These are phyloP conservation scores for Bondarzewia mesenterica DNA, from an alignment of 1,284 basidiomycete species.

Conservation along the genomic window DNA sequence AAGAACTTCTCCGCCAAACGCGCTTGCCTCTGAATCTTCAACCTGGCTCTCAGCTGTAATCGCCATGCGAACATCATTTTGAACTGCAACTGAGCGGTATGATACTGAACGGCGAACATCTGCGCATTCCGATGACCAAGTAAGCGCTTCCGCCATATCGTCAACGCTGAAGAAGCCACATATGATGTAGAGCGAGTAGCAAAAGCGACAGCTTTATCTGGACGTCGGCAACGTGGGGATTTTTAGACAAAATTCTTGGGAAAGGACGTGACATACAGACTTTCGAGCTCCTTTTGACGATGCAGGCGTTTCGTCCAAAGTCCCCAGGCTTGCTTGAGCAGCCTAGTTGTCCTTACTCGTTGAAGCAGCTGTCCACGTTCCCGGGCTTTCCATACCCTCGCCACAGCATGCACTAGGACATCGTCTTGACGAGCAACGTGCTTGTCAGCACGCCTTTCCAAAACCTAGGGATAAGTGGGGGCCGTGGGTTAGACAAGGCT, in stretches of 20 bases:
- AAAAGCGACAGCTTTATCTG: constrained; percentile 39
- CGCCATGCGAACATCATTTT: constrained; percentile 52
- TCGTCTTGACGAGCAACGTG: constrained; percentile 55
- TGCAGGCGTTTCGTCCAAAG: constrained; percentile 47
- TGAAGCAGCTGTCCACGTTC: constrained; percentile 58
- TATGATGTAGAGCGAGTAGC: constrained; percentile 35
- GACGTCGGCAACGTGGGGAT: neutral
- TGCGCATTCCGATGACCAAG: constrained; percentile 42
- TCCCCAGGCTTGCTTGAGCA: constrained; percentile 39
- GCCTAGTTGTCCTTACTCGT: constrained; percentile 39
- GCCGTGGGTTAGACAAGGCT: too few relatives aligned
- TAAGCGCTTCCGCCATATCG: constrained; percentile 41
- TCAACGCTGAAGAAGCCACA: constrained; percentile 30
- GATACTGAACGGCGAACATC: constrained; percentile 42
- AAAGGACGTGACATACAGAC: constrained; percentile 24
- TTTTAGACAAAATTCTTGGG: neutral
- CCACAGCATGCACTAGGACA: constrained; percentile 53
- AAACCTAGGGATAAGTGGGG: constrained; percentile 26
- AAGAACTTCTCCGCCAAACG: constrained; percentile 50
- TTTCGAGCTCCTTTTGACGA: constrained; percentile 33
- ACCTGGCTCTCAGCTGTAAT: constrained; percentile 39
- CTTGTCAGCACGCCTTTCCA: constrained; percentile 49
- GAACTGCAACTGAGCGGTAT: constrained; percentile 36
- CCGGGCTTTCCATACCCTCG: constrained; percentile 67
- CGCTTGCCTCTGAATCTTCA: constrained; percentile 50